A percentile compares a stretch with the other conserved stretches of the same genome.
These are phyloP conservation scores for Cylindrotheca fusiformis DNA, from an alignment of 108 stramenopile species.

Conservation along the genomic window DNA sequence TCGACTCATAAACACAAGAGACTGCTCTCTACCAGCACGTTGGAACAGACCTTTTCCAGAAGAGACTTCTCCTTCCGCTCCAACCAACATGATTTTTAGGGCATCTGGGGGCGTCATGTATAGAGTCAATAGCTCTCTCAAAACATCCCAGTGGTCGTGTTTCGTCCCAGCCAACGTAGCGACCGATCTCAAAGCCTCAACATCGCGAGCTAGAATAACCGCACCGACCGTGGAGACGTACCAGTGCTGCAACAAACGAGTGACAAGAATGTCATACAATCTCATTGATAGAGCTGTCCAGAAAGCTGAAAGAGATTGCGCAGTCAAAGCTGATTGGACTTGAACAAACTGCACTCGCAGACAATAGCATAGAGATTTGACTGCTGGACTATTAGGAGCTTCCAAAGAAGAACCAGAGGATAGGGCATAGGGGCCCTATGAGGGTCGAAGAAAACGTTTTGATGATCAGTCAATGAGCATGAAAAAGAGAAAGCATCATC, in stretches of 20 bases:
- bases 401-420: constrained; percentile 71
- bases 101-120: constrained; percentile 88
- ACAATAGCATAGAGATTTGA: constrained; percentile 81
- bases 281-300: constrained; percentile 89
- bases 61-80: constrained; percentile 75
- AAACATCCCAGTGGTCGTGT: constrained; percentile 80
- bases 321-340: constrained; percentile 77
- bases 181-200: constrained; percentile 78
- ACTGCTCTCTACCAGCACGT: constrained; percentile 70
- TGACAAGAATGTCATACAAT: constrained; percentile 74
- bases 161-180: constrained; percentile 79
- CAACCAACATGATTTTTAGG: constrained; percentile 78
- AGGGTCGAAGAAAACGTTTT: neutral
- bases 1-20: constrained; percentile 80
- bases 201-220: constrained; percentile 77
- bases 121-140: constrained; percentile 74
- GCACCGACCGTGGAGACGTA: constrained; percentile 78
- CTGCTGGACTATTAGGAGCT: constrained; percentile 75
- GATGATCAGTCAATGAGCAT: neutral
- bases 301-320: constrained; percentile 72
- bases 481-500: neutral
- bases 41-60: constrained; percentile 81
- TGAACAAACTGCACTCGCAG: constrained; percentile 79
- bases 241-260: constrained; percentile 74
- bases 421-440: constrained; percentile 72